These are phyloP conservation scores for Myochromella boudieri DNA, from an alignment of 768 basidiomycete genomes.

Conservation along the genomic window DNA sequence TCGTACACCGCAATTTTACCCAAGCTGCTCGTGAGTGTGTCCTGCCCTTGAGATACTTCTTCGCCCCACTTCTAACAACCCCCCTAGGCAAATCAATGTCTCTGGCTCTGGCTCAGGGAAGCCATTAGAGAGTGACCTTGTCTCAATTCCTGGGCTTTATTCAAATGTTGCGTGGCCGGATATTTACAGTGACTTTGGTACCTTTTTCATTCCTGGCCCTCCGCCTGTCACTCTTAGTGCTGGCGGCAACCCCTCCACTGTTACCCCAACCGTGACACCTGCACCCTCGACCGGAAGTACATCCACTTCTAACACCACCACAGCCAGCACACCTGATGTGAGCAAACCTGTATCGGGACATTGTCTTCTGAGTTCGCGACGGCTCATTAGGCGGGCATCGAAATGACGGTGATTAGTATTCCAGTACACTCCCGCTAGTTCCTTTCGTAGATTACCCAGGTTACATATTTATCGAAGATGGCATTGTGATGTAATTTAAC, in stretches of 20 bases:
- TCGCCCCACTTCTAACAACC: neutral
- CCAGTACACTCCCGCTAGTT: no score
- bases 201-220: conserved; percentile 38
- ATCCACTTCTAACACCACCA: neutral
- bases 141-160: conserved; percentile 35
- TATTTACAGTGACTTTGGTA: conserved; percentile 32
- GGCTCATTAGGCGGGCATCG: conserved; percentile 18
- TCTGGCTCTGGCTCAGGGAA: conserved; percentile 35
- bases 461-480: no score
- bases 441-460: no score
- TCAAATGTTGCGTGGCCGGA: conserved; percentile 32
- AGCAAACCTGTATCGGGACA: conserved; percentile 18
- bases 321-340: conserved; percentile 11
- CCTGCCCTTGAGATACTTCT: neutral
- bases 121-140: conserved; percentile 32
- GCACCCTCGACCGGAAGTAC: conserved; percentile 7
- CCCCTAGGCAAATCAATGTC: conserved; percentile 32
- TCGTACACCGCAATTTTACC: conserved; percentile 43
- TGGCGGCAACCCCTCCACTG: conserved; percentile 14
- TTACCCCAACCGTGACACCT: conserved; percentile 14
- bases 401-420: neutral
- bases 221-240: conserved; percentile 29
- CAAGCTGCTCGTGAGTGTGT: conserved; percentile 45
- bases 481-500: no score
- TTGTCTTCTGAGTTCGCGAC: conserved; percentile 26